These are phyloP conservation scores for Theileria parva DNA, from an alignment of 169 alveolate species.

Conservation along the genomic window DNA sequence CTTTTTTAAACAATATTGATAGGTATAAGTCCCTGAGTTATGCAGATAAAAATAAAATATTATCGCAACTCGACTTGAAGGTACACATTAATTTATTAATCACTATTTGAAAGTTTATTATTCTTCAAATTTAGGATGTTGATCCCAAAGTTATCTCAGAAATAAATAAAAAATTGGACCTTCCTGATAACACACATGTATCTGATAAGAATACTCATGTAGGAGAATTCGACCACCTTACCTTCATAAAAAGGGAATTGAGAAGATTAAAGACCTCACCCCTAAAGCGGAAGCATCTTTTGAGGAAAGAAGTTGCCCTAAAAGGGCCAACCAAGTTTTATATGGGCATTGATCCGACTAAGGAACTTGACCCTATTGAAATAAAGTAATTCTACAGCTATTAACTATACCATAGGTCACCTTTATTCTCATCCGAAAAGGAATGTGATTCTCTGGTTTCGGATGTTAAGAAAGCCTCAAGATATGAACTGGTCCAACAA, in stretches of 20 bases:
- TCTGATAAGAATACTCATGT: not conserved
- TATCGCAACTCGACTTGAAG: slow-evolving; percentile 53
- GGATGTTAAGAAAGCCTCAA: slow-evolving; percentile 56
- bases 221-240: not conserved
- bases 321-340: slow-evolving; percentile 32
- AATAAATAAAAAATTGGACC: slow-evolving; percentile 34
- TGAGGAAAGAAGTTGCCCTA: not conserved
- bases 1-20: slow-evolving; percentile 25
- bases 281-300: not conserved
- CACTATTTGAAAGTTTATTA: not conserved
- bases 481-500: slow-evolving; percentile 28
- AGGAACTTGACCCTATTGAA: slow-evolving; percentile 46
- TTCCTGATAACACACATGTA: slow-evolving; percentile 25
- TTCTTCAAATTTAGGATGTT: slow-evolving; percentile 15
- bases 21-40: slow-evolving; percentile 51
- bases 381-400: slow-evolving; percentile 15
- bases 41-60: slow-evolving; percentile 52
- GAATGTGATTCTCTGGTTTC: slow-evolving; percentile 56
- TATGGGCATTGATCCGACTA: slow-evolving; percentile 62
- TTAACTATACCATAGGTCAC: slow-evolving; percentile 17
- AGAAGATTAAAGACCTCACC: not conserved
- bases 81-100: slow-evolving; percentile 24
- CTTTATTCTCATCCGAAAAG: slow-evolving; percentile 32
- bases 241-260: slow-evolving; percentile 16
- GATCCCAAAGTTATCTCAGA: slow-evolving; percentile 5